Evolutionary conservation across 345 rosid species (phyloP).

Genomic region (Citrus medica): DNA sequence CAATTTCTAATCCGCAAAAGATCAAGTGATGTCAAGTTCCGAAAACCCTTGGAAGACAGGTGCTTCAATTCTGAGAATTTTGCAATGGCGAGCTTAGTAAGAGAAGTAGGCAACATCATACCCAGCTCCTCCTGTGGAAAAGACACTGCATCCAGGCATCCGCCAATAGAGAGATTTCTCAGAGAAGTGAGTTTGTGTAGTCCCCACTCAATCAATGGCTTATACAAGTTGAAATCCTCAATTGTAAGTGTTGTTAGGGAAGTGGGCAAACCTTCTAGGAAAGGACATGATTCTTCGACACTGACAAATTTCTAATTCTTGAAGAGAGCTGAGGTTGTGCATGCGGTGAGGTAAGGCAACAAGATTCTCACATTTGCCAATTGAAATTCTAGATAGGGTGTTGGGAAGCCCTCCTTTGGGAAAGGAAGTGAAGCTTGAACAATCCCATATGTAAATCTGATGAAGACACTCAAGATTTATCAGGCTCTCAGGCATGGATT

Average conservation of each 20-base stretch:
- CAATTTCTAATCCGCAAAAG: background rate
- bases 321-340: conserved; percentile 7
- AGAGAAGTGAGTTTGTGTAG: conserved; percentile 12
- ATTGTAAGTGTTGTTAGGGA: conserved; percentile 1
- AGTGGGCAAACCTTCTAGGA: conserved; percentile 17
- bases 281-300: conserved; percentile 8
- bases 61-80: conserved; percentile 17
- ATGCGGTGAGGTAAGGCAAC: background rate
- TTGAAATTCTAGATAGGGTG: background rate
- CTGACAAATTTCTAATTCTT: conserved; percentile 5
- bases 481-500: background rate
- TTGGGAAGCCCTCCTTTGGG: background rate
- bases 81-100: background rate
- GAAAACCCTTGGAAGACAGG: conserved; percentile 8
- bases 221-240: background rate
- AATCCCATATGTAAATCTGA: background rate
- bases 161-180: background rate
- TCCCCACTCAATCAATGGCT: conserved; percentile 16
- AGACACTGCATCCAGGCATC: conserved; percentile 12
- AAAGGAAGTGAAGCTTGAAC: background rate
- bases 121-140: conserved; percentile 17
- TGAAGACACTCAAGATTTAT: conserved; percentile 13
- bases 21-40: conserved; percentile 16
- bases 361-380: conserved; percentile 3
- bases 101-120: conserved; percentile 1